phyloP scores from a whole-genome alignment of 225 moss, liverwort and hornwort genomes.

The Bryoerythrophyllum caledonicum region DNA sequence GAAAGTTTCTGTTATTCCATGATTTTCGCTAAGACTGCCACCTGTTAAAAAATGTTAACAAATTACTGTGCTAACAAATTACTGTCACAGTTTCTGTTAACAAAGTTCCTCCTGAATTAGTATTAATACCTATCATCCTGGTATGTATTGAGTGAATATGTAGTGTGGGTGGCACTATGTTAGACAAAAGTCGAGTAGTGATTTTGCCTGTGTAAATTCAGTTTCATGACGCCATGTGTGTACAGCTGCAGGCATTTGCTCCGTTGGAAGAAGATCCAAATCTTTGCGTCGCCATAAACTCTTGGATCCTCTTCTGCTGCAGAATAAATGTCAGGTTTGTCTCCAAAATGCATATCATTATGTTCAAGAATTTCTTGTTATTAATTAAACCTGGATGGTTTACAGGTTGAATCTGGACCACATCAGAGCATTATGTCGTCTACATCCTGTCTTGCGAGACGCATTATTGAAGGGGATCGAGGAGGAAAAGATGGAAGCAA shows the following conservation, averaged over 20 bases:
- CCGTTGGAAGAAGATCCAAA: slow-evolving; percentile 25
- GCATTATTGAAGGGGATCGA: slow-evolving; percentile 38
- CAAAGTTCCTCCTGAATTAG: too few relatives aligned
- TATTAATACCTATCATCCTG: too few relatives aligned
- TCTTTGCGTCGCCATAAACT: slow-evolving; percentile 28
- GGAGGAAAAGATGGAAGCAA: slow-evolving; percentile 31
- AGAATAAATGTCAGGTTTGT: slow-evolving; percentile 51
- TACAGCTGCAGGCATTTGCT: slow-evolving; percentile 47
- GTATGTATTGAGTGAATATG: too few relatives aligned
- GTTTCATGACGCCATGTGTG: slow-evolving; percentile 21
- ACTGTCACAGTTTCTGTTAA: too few relatives aligned
- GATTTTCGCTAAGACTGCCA: too few relatives aligned
- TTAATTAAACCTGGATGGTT: slow-evolving; percentile 21
- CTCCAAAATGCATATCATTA: neutral
- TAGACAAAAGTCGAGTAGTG: neutral
- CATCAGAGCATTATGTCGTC: slow-evolving; percentile 39
- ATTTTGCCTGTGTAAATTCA: neutral
- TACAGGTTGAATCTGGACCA: slow-evolving; percentile 50
- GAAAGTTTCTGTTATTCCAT: neutral
- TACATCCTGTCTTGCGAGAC: slow-evolving; percentile 46
- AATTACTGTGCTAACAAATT: too few relatives aligned
- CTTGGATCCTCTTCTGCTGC: slow-evolving; percentile 56
- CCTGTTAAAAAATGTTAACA: too few relatives aligned
- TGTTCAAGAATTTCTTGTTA: slow-evolving; percentile 4
- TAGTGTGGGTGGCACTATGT: too few relatives aligned